Evolutionary conservation across 176 grass and related monocot species (phyloP).

Genomic region (Rhynchospora pubera): DNA sequence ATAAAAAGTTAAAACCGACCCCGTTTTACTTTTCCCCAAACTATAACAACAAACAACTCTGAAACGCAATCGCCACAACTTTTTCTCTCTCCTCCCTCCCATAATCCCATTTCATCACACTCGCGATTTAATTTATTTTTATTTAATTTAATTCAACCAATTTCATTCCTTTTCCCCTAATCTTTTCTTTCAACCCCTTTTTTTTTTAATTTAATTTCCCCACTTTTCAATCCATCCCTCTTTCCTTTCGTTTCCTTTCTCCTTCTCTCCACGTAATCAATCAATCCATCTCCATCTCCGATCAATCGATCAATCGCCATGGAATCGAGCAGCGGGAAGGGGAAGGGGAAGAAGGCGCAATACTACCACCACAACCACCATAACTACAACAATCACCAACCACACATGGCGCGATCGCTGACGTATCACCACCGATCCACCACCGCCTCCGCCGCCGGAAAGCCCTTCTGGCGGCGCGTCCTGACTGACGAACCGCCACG

Average conservation of each 20-base stretch:
- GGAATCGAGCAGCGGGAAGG: slow-evolving; percentile 12
- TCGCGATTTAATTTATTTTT: background rate
- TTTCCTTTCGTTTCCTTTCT: background rate
- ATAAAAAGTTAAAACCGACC: background rate
- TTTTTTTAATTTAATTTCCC: no score
- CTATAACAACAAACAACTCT: slow-evolving; percentile 12
- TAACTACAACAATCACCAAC: slow-evolving; percentile 48
- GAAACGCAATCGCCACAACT: background rate
- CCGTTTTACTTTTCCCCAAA: slow-evolving; percentile 1
- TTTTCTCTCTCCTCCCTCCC: background rate
- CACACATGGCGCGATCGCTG: slow-evolving; percentile 53
- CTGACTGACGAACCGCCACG: slow-evolving; percentile 38
- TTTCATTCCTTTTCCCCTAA: background rate
- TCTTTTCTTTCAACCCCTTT: background rate
- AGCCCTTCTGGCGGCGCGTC: slow-evolving; percentile 24
- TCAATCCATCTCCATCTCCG: background rate
- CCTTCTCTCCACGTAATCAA: background rate
- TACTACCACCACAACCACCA: slow-evolving; percentile 4
- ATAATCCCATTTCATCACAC: background rate
- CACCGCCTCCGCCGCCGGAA: slow-evolving; percentile 33
- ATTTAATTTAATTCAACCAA: background rate
- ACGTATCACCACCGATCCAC: slow-evolving; percentile 58
- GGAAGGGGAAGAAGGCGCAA: slow-evolving; percentile 28
- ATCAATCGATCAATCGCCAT: background rate
- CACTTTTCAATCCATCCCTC: background rate